These are phyloP conservation scores for Didymella arachidicola DNA, from an alignment of 2,329 filamentous ascomycete species.

Conservation along the genomic window DNA sequence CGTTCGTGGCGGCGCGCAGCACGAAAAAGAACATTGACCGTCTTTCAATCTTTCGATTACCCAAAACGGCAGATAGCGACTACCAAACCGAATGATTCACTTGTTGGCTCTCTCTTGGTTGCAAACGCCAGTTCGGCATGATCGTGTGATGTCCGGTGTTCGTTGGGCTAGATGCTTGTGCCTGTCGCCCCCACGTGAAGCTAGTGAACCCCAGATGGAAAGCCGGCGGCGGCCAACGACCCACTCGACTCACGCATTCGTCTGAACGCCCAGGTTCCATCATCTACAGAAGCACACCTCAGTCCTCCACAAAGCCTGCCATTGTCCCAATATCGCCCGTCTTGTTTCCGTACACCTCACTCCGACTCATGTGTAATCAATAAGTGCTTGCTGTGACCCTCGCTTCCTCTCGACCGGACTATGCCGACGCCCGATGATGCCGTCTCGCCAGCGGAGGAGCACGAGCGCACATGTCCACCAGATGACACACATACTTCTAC, in stretches of 20 bases:
- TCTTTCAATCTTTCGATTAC: background rate
- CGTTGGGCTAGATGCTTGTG: conserved; percentile 8
- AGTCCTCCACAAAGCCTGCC: conserved; percentile 5
- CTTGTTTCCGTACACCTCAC: conserved; percentile 12
- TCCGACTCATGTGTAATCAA: conserved; percentile 32
- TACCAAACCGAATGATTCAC: background rate
- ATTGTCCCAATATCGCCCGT: conserved; percentile 16
- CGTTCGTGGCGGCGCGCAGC: background rate
- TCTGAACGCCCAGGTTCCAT: conserved; percentile 17
- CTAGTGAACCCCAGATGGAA: conserved; percentile 11
- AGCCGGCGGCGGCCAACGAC: conserved; percentile 8
- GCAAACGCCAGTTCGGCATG: background rate
- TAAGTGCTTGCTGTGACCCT: conserved; percentile 34
- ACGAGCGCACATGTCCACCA: conserved; percentile 59
- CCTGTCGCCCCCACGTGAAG: conserved; percentile 20
- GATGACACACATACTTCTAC: conserved; percentile 49
- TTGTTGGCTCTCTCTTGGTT: background rate
- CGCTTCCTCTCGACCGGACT: conserved; percentile 42
- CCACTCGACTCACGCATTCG: conserved; percentile 19
- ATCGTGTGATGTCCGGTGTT: conserved; percentile 18
- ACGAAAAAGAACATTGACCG: background rate
- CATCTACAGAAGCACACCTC: conserved; percentile 17
- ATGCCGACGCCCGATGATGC: conserved; percentile 61
- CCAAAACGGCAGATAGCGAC: background rate
- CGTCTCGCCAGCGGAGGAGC: conserved; percentile 52